Conservation (phyloP, 306 rosid species). For the Datisca glomerata region DNA sequence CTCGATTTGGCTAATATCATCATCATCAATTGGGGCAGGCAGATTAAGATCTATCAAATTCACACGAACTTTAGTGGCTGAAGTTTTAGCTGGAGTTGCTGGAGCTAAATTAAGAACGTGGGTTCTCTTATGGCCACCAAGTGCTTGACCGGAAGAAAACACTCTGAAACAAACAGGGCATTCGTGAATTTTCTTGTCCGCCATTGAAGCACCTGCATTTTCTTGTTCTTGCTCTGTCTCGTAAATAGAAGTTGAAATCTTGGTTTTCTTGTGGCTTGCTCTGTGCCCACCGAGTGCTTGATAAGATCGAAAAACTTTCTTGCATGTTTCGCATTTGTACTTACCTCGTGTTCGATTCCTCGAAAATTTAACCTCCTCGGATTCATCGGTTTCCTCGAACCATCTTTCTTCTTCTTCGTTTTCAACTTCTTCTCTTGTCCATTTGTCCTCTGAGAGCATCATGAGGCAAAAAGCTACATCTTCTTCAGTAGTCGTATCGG, state of each 20-base stretch:
- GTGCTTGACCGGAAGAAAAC: constrained; percentile 77
- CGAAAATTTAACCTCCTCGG: constrained; percentile 28
- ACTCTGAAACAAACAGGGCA: constrained; percentile 69
- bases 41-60: constrained; percentile 65
- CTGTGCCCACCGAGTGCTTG: constrained; percentile 87
- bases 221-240: constrained; percentile 11
- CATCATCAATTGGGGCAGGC: constrained; percentile 56
- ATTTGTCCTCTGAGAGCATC: constrained; percentile 63
- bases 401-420: constrained; percentile 20
- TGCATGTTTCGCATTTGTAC: constrained; percentile 79
- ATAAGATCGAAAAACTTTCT: constrained; percentile 62
- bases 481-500: constrained; percentile 65
- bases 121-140: constrained; percentile 86
- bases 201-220: constrained; percentile 8
- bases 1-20: constrained; percentile 45
- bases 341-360: constrained; percentile 21
- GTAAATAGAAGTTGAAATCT: not conserved
- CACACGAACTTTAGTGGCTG: not conserved
- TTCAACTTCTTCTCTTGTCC: constrained; percentile 19
- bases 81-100: not conserved
- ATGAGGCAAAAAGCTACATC: constrained; percentile 71
- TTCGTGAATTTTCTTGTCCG: constrained; percentile 40
- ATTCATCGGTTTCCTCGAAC: constrained; percentile 31
- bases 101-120: too few species aligned
- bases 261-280: constrained; percentile 71